These are phyloP conservation scores for Mucor plumbeus DNA, from an alignment of 371 early-diverging fungal species.

Conservation along the genomic window DNA sequence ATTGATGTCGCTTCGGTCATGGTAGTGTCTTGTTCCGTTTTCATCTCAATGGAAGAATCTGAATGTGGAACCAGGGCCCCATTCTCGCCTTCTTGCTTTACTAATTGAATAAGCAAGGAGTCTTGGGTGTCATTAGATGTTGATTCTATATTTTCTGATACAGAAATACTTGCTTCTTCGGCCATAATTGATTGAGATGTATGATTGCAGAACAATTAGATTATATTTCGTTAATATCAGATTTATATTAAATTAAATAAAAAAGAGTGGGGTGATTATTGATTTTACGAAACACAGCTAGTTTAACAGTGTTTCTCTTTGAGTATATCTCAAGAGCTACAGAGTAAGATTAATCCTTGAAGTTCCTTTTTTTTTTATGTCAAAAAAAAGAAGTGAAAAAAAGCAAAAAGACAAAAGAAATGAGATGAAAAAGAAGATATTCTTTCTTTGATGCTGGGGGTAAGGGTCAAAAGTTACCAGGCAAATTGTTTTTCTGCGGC, in stretches of 20 bases:
- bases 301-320: conserved; percentile 14
- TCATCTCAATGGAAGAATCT: neutral
- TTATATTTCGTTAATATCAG: neutral
- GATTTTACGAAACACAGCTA: conserved; percentile 7
- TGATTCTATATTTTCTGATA: neutral
- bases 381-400: neutral
- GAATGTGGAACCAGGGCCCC: neutral
- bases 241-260: neutral
- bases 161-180: conserved; percentile 1
- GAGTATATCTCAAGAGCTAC: conserved; percentile 16
- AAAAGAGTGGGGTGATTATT: conserved; percentile 13
- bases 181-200: neutral
- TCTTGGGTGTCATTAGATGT: neutral
- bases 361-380: neutral
- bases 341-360: neutral
- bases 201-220: neutral
- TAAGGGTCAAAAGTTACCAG: conserved; percentile 16
- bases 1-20: neutral
- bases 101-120: neutral
- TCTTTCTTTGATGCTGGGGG: conserved; percentile 9
- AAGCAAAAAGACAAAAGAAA: conserved; percentile 2
- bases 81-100: neutral
- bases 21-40: conserved; percentile 1
- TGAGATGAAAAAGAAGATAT: conserved; percentile 6
- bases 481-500: conserved; percentile 14